Evolutionary conservation across 306 rosid genomes (phyloP).

Genomic region (Arachis hypogaea): DNA sequence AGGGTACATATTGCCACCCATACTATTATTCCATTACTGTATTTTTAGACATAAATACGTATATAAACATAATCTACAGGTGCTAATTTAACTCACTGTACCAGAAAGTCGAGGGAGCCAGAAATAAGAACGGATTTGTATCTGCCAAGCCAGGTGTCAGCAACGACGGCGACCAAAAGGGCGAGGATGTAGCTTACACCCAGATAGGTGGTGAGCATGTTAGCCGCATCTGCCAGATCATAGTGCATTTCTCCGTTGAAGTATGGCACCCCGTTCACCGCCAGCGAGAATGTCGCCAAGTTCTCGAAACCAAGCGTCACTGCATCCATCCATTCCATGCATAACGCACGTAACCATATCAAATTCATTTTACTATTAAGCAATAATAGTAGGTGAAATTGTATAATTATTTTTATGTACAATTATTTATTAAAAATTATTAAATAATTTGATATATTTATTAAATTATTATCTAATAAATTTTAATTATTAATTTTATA

Average conservation of each 20-base stretch:
- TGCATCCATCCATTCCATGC: conserved; percentile 36
- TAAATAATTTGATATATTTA: too few relatives aligned
- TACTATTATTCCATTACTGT: too few relatives aligned
- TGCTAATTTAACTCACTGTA: too few relatives aligned
- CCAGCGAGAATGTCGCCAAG: conserved; percentile 72
- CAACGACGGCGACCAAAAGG: conserved; percentile 67
- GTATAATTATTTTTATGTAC: too few relatives aligned
- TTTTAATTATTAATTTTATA: too few relatives aligned
- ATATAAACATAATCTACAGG: too few relatives aligned
- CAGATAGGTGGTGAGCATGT: conserved; percentile 77
- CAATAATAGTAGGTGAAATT: too few relatives aligned
- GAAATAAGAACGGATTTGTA: conserved; percentile 59
- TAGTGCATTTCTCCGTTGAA: conserved; percentile 70
- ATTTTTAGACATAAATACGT: too few relatives aligned
- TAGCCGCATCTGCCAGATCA: conserved; percentile 75
- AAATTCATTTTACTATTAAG: background rate
- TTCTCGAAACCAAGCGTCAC: conserved; percentile 68
- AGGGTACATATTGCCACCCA: too few relatives aligned
- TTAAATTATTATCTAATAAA: too few relatives aligned
- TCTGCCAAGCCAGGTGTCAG: conserved; percentile 78
- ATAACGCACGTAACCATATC: background rate
- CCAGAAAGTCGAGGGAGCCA: conserved; percentile 64
- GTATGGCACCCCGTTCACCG: conserved; percentile 82
- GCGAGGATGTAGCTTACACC: conserved; percentile 77
- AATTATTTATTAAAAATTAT: too few relatives aligned